Evolutionary conservation across 495 filamentous ascomycete species (phyloP).

Genomic region (Daldinia bambusicola): DNA sequence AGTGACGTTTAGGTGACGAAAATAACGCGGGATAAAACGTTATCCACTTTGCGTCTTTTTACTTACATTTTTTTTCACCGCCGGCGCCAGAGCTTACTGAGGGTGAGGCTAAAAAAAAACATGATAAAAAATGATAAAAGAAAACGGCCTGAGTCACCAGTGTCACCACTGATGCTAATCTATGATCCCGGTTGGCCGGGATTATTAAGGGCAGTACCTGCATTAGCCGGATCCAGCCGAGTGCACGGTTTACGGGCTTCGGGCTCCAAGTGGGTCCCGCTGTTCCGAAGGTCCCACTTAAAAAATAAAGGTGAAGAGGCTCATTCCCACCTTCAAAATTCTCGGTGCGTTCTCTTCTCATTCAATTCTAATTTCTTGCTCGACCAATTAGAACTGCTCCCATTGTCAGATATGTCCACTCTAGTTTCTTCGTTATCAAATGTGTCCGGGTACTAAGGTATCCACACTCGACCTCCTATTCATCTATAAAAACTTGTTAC

Average conservation of each 20-base stretch:
- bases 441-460: neutral
- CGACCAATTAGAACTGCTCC: neutral
- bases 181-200: neutral
- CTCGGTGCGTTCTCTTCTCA: neutral
- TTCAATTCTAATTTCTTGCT: neutral
- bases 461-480: too few relatives aligned
- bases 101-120: slow-evolving; percentile 25
- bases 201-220: slow-evolving; percentile 19
- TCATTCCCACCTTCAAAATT: neutral
- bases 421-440: neutral
- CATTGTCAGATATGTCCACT: neutral
- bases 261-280: slow-evolving; percentile 20
- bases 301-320: neutral
- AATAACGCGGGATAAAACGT: slow-evolving; percentile 33
- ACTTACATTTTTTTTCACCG: neutral
- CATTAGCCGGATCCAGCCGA: slow-evolving; percentile 23
- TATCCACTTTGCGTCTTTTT: slow-evolving; percentile 25
- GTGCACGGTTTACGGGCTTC: slow-evolving; percentile 6
- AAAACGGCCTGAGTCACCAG: neutral
- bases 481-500: too few relatives aligned
- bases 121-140: too few relatives aligned
- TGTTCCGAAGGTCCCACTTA: slow-evolving; percentile 7
- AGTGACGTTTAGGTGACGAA: slow-evolving; percentile 39
- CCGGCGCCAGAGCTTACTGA: slow-evolving; percentile 6
- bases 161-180: neutral